These are phyloP conservation scores for Coprinellus micaceus DNA, from an alignment of 768 basidiomycete species.

Conservation along the genomic window DNA sequence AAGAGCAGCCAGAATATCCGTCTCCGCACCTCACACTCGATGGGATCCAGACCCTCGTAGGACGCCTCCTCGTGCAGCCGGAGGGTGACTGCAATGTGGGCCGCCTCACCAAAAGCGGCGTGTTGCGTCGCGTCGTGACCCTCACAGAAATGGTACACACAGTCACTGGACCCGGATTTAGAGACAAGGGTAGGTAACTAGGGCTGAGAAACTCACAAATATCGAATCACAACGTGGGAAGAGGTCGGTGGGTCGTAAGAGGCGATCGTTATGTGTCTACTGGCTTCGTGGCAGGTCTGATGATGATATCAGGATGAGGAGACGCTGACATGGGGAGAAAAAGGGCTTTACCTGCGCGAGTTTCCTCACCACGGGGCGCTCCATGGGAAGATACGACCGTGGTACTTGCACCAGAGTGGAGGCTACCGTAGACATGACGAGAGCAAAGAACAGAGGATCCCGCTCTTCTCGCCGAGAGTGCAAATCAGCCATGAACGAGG, in stretches of 20 bases:
- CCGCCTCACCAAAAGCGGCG: slow-evolving; percentile 84
- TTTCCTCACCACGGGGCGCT: slow-evolving; percentile 77
- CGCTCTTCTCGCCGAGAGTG: slow-evolving; percentile 75
- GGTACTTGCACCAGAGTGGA: slow-evolving; percentile 88
- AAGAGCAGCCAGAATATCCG: slow-evolving; percentile 88
- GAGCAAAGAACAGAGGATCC: slow-evolving; percentile 85
- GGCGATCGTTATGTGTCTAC: slow-evolving; percentile 73
- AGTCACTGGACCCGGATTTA: slow-evolving; percentile 49
- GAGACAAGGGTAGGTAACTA: slow-evolving; percentile 2
- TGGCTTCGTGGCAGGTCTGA: slow-evolving; percentile 76
- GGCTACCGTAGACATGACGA: slow-evolving; percentile 87
- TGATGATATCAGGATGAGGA: slow-evolving; percentile 5
- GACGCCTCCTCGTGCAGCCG: slow-evolving; percentile 85
- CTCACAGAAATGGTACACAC: slow-evolving; percentile 84
- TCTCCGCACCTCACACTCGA: slow-evolving; percentile 84
- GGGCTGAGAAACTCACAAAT: slow-evolving; percentile 57
- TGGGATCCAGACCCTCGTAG: slow-evolving; percentile 78
- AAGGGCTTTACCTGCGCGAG: slow-evolving; percentile 55
- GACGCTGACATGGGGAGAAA: background rate
- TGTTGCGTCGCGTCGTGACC: slow-evolving; percentile 86
- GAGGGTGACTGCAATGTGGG: slow-evolving; percentile 76
- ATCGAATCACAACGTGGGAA: slow-evolving; percentile 82
- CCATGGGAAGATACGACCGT: slow-evolving; percentile 83
- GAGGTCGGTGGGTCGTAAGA: slow-evolving; percentile 83
- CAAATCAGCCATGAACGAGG: slow-evolving; percentile 89